Evolutionary conservation across 306 rosid species (phyloP).

Genomic region (Delonix regia): DNA sequence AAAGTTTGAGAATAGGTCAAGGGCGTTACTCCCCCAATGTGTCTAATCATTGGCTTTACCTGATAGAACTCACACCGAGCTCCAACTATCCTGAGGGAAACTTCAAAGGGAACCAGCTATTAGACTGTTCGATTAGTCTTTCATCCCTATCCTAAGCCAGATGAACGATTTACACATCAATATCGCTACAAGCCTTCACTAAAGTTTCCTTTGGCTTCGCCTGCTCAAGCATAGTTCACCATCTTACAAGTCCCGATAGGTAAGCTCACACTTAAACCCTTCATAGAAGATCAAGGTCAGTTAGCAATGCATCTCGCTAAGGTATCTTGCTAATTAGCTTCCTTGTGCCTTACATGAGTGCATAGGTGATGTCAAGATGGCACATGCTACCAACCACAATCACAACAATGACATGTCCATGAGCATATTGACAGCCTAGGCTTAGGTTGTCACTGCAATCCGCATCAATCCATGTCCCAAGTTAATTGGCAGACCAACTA

Average conservation of each 20-base stretch:
- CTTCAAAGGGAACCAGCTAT: background rate
- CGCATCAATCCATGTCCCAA: background rate
- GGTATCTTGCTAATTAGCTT: background rate
- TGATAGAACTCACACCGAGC: too few relatives aligned
- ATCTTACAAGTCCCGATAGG: background rate
- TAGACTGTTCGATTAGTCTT: background rate
- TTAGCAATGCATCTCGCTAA: background rate
- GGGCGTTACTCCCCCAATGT: too few relatives aligned
- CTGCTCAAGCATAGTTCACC: background rate
- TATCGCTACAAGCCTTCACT: background rate
- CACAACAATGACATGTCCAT: background rate
- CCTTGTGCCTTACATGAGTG: background rate
- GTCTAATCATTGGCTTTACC: too few relatives aligned
- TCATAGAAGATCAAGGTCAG: background rate
- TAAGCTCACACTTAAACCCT: background rate
- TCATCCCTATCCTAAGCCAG: background rate
- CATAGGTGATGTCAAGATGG: background rate
- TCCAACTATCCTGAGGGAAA: too few relatives aligned
- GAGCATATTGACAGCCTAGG: background rate
- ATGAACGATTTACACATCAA: background rate
- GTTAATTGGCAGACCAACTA: background rate
- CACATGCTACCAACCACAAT: background rate
- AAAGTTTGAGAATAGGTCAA: too few relatives aligned
- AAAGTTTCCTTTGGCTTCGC: background rate
- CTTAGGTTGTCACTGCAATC: background rate